These are phyloP conservation scores for Musa acuminata DNA, from an alignment of 176 grass and related monocot species.

Conservation along the genomic window DNA sequence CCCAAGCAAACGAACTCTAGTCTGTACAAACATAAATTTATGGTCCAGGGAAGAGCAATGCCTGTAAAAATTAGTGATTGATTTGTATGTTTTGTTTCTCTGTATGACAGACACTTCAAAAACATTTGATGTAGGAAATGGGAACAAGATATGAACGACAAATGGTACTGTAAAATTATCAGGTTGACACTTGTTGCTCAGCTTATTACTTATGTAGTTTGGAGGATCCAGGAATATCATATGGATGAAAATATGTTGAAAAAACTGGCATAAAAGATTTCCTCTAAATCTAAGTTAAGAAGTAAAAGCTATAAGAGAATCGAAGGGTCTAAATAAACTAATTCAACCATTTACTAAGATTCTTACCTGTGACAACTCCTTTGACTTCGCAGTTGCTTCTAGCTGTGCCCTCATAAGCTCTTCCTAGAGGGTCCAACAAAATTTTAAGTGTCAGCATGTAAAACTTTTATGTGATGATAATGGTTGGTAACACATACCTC, in stretches of 20 bases:
- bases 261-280: neutral
- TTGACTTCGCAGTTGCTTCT: constrained; percentile 53
- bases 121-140: too few species aligned
- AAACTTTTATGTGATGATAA: constrained; percentile 12
- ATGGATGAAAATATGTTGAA: neutral
- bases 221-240: neutral
- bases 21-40: too few species aligned
- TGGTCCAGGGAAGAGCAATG: too few species aligned
- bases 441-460: constrained; percentile 5
- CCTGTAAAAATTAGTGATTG: too few species aligned
- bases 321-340: neutral
- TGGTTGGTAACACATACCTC: constrained; percentile 54
- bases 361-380: constrained; percentile 69
- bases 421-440: constrained; percentile 48
- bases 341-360: constrained; percentile 6
- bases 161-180: too few species aligned
- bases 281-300: neutral
- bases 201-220: neutral
- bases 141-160: too few species aligned
- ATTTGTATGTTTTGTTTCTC: too few species aligned
- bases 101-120: too few species aligned
- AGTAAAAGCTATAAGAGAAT: constrained; percentile 10
- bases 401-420: constrained; percentile 72
- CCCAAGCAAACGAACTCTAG: too few species aligned
- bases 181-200: too few species aligned